Base-by-base conservation (phyloP, 108 stramenopile species). In the Phaeodactylum tricornutum region DNA sequence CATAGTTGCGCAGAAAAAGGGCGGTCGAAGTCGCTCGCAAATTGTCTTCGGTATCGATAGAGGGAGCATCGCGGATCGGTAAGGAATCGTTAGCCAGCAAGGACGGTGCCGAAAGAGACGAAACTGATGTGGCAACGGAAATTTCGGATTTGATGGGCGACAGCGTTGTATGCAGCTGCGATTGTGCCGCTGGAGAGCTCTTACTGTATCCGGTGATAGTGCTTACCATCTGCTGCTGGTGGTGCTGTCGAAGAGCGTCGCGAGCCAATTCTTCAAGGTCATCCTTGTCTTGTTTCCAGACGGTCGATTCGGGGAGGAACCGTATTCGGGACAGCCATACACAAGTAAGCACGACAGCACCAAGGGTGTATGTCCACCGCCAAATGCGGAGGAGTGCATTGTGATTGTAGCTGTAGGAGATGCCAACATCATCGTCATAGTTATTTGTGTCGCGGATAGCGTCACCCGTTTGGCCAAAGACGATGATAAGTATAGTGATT, bases 281-380 rank as follows among this genome's bases (percentile, higher is more conserved):
- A 16, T 43, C 29, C 21, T 47, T 50, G 21, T 57, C 58, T 15
- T 61, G 42, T 11, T 41, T 33, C 84, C 79, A 86, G 2, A 74
- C 77, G 8, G 63, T 45, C 38, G 74, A 76, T 45, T 86, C 80
- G 22, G 51, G 38, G 27, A 81, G 53, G 42, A 74, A 57, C 12
- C 47, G 3, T 12, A 65, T 53, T 16, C 84, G 61, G 6, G 58
- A 50, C 4, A 70, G 46, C 14, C 77, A 43, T 0, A 83, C 81
- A 50, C 59, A 64, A 1, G 65, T n/a, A 28, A 83, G 22, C 6
- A 83, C 48, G 29, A 57, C 8, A 15, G 73, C 53, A 9, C 77
- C 80, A 54, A 68, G 47, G 25, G 48, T 47, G 45, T 79, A 81
- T 1, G 65, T 72, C 19, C 71, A 49, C 32, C 74, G 47, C 80